Conservation (phyloP, 2,329 filamentous ascomycete species). For the Stachybotrys chlorohalonatus region DNA sequence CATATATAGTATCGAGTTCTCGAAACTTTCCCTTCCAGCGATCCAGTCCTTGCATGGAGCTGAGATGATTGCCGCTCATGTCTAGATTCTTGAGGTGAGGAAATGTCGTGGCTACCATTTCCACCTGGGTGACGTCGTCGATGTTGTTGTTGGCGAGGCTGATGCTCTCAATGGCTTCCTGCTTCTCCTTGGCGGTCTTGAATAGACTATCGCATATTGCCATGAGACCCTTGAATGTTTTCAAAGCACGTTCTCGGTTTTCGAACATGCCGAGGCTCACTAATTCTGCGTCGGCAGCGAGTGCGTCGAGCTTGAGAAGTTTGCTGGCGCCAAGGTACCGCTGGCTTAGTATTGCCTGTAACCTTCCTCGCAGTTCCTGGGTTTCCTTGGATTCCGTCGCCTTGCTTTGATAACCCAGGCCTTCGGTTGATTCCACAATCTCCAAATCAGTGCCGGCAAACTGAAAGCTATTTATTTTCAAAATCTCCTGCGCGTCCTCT, state of each 20-base stretch:
- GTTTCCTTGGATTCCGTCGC: slow-evolving; percentile 41
- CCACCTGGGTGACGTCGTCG: slow-evolving; percentile 61
- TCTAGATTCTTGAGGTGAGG: slow-evolving; percentile 84
- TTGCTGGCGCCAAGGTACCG: slow-evolving; percentile 67
- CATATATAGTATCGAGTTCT: slow-evolving; percentile 69
- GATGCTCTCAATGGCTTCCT: slow-evolving; percentile 72
- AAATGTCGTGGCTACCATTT: slow-evolving; percentile 67
- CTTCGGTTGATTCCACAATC: slow-evolving; percentile 40
- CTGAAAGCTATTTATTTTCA: slow-evolving; percentile 58
- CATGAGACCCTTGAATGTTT: slow-evolving; percentile 91
- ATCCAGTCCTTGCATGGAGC: slow-evolving; percentile 56
- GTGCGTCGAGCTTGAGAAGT: slow-evolving; percentile 71
- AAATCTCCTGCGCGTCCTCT: slow-evolving; percentile 53
- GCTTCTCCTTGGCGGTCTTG: slow-evolving; percentile 60
- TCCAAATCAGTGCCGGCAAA: slow-evolving; percentile 59
- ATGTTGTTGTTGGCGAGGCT: slow-evolving; percentile 76
- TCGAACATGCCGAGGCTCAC: slow-evolving; percentile 68
- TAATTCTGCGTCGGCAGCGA: slow-evolving; percentile 65
- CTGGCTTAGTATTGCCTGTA: slow-evolving; percentile 61
- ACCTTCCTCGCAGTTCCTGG: slow-evolving; percentile 55
- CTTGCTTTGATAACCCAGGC: slow-evolving; percentile 20
- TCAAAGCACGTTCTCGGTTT: slow-evolving; percentile 61
- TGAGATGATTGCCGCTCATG: slow-evolving; percentile 74
- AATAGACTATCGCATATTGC: slow-evolving; percentile 73
- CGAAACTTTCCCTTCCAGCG: slow-evolving; percentile 74